A percentile compares a stretch with the other conserved stretches of the same genome.
These are phyloP conservation scores for Oehlia diaphana DNA, from an alignment of 192 early-diverging fungal genomes.

Conservation along the genomic window DNA sequence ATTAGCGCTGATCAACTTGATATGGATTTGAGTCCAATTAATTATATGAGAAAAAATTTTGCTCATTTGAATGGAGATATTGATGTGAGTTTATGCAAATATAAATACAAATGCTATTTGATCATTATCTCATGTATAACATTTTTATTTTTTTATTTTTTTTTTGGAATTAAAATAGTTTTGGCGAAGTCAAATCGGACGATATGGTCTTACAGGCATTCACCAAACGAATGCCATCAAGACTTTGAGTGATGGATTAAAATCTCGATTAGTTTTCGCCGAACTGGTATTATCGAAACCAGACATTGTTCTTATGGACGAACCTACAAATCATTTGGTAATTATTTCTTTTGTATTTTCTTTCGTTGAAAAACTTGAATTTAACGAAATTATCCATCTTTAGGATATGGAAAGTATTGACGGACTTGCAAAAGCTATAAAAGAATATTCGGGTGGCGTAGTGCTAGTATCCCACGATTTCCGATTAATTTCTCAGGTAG, in stretches of 20 bases:
- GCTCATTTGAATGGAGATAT: slow-evolving; percentile 78
- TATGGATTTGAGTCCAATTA: slow-evolving; percentile 81
- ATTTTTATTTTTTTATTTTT: neutral
- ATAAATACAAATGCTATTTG: neutral
- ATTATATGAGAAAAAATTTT: slow-evolving; percentile 88
- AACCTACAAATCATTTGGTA: slow-evolving; percentile 96
- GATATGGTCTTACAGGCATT: slow-evolving; percentile 90
- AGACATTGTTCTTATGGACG: slow-evolving; percentile 96
- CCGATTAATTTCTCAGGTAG: slow-evolving; percentile 94
- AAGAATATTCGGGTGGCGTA: slow-evolving; percentile 91
- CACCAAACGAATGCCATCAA: slow-evolving; percentile 90
- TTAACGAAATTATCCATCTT: neutral
- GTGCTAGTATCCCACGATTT: slow-evolving; percentile 99
- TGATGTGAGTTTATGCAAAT: slow-evolving; percentile 34
- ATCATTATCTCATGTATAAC: neutral
- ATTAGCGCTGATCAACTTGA: slow-evolving; percentile 89
- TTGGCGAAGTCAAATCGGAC: slow-evolving; percentile 92
- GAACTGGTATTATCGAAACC: slow-evolving; percentile 86
- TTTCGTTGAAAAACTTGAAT: neutral
- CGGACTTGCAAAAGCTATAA: slow-evolving; percentile 94
- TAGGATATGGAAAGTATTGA: slow-evolving; percentile 87
- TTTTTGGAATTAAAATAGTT: slow-evolving; percentile 33
- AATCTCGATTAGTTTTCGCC: slow-evolving; percentile 95
- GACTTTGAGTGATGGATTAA: slow-evolving; percentile 92
- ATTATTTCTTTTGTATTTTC: slow-evolving; percentile 39